Evolutionary conservation across 352 stramenopile species (phyloP), one percentile per base, ranked within the genome.

Genomic region (Aphanomyces invadans): DNA sequence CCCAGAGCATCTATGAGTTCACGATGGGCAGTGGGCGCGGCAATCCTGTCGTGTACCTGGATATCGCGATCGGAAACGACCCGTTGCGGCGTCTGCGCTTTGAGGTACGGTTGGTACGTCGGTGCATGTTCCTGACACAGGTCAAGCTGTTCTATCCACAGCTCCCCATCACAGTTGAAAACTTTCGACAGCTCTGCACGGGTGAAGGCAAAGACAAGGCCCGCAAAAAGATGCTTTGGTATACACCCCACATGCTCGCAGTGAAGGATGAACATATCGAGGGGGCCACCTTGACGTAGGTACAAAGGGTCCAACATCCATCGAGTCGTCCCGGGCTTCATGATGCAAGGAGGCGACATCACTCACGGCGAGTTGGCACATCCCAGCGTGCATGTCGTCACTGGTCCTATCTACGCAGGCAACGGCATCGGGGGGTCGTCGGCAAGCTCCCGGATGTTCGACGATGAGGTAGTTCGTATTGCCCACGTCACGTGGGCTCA

Each of bases 271-370:
- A n/a, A n/a, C n/a, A n/a, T n/a, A n/a, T n/a, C n/a, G n/a, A n/a
- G n/a, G n/a, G n/a, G n/a, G n/a, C n/a, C 11, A 74, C 76, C 31
- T 69, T 70, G 33, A 69, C 83, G 36, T n/a, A 88, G 76, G 73
- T 99, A 96, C 89, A 98, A 99, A 75, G 92, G 92, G 63, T 92
- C 78, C 48, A 86, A 78, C 3, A 98, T 99, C 76, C 97, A 99
- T 67, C 89, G 96, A n/a, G 87, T 99, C n/a, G 96, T 99, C 65
- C 96, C 95, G 25, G 92, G 96, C 39, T 99, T 99, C 70, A 99
- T 99, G 95, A 96, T 98, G 75, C 96, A 99, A 76, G 90, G 92
- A 26, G 95, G 95, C 11, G 96, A 98, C 75, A 83, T 89, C 60
- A 98, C 89, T 0, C 82, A 90, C 64, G 92, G n/a, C n/a, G n/a